Percentiles rank a stretch among this genome's conserved stretches.
Conservation (phyloP, 1,139 yeast genomes). For the Martiniozyma asiatica region DNA sequence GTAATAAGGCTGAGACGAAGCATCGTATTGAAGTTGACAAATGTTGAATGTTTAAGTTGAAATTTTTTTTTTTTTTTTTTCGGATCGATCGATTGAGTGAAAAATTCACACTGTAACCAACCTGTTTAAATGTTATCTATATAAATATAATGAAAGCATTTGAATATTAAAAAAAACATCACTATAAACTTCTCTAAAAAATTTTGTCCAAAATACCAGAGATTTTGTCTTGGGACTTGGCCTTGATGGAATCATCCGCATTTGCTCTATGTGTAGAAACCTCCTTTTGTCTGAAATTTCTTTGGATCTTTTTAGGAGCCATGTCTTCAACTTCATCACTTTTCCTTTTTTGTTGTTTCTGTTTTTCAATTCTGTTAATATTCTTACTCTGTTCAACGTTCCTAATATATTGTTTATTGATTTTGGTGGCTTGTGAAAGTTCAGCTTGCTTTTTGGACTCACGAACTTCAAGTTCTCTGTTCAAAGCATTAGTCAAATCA, state of each 20-base stretch:
- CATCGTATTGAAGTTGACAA: too few relatives aligned
- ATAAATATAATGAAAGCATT: too few relatives aligned
- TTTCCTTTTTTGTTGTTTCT: slow-evolving; percentile 32
- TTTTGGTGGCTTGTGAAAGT: slow-evolving; percentile 75
- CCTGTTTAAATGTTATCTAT: too few relatives aligned
- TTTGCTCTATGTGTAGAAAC: slow-evolving; percentile 56
- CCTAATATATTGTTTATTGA: slow-evolving; percentile 70
- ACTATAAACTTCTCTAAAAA: too few relatives aligned
- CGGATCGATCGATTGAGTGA: too few relatives aligned
- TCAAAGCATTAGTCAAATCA: slow-evolving; percentile 86
- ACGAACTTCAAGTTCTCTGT: slow-evolving; percentile 79
- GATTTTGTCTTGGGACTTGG: slow-evolving; percentile 29
- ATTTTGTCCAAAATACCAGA: slow-evolving; percentile 34
- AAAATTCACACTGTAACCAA: too few relatives aligned
- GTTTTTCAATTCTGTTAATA: slow-evolving; percentile 47
- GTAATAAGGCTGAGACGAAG: too few relatives aligned
- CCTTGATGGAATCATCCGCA: slow-evolving; percentile 39
- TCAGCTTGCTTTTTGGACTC: slow-evolving; percentile 82
- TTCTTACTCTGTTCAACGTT: slow-evolving; percentile 83
- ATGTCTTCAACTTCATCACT: slow-evolving; percentile 12
- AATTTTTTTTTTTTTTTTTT: too few relatives aligned
- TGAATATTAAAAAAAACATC: too few relatives aligned
- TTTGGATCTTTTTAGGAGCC: slow-evolving; percentile 9
- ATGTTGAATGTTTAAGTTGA: too few relatives aligned
- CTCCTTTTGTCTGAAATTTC: slow-evolving; percentile 52